Evolutionary conservation across 2,329 filamentous ascomycete genomes (phyloP).

Genomic region (Alternaria arborescens): DNA sequence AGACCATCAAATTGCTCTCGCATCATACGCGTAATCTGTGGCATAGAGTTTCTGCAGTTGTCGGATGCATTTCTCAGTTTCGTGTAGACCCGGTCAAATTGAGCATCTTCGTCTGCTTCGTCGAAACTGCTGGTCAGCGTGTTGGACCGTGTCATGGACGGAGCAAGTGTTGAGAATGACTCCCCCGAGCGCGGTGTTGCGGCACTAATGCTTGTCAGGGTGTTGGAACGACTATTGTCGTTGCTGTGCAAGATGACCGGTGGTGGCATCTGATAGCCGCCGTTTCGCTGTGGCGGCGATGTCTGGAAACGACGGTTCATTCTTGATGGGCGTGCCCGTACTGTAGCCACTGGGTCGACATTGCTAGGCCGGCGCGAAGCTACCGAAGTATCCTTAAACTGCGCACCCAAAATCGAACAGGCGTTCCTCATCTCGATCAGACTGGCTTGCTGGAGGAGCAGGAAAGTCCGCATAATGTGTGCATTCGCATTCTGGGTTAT

Average conservation of each 20-base stretch:
- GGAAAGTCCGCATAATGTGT: conserved; percentile 65
- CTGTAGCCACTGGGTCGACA: conserved; percentile 34
- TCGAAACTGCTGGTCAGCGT: conserved; percentile 69
- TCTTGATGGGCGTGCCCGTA: conserved; percentile 42
- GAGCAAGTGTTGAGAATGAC: conserved; percentile 71
- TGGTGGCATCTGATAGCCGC: conserved; percentile 43
- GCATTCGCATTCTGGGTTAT: conserved; percentile 65
- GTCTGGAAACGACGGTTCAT: conserved; percentile 40
- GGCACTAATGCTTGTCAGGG: conserved; percentile 58
- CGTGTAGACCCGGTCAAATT: conserved; percentile 84
- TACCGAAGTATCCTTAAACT: conserved; percentile 42
- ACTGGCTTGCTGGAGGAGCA: conserved; percentile 67
- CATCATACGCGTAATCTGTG: conserved; percentile 53
- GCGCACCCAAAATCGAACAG: conserved; percentile 60
- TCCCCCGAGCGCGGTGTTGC: conserved; percentile 84
- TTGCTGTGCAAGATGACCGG: conserved; percentile 56
- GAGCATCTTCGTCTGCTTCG: conserved; percentile 74
- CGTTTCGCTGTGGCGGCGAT: conserved; percentile 46
- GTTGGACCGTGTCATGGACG: conserved; percentile 54
- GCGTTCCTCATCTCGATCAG: conserved; percentile 68
- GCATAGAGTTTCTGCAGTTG: conserved; percentile 75
- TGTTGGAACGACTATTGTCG: conserved; percentile 63
- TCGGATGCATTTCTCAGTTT: conserved; percentile 78
- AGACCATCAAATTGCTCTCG: conserved; percentile 41
- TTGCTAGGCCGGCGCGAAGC: conserved; percentile 33